Evolutionary conservation across 1,284 basidiomycete genomes (phyloP), one percentile per base, ranked within the genome.

Genomic region (Cutaneotrichosporon curvatum): DNA sequence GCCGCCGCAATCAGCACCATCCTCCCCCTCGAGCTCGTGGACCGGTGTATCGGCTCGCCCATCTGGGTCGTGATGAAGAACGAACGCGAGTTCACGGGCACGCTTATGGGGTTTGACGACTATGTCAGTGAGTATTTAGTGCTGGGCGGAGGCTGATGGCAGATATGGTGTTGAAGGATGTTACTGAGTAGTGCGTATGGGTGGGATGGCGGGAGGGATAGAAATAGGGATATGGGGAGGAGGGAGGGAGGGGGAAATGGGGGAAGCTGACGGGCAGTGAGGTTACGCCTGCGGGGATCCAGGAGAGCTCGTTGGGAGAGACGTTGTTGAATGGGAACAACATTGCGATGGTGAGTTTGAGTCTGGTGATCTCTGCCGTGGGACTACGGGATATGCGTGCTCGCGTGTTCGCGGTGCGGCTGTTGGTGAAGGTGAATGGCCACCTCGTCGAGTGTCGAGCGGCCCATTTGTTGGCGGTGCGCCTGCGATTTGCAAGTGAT

Each of bases 151-250:
- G 8, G 28, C 39, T 55, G 10, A 41, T 41, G 5, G 7, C 49
- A 97, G 94, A 98, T 72, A 96, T 98, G 89, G 94, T 98, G 2
- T 73, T 98, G 39, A 89, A 97, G 65, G 89, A 98, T 60, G 95
- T 97, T 4, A 95, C 83, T 7, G 95, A 98, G 75, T 97, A 85
- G 92, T 97, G 56, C 61, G 82, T 70, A 19, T 25, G 16, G 30
- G 7, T 16, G 8, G 15, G 21, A 20, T n/a, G 28, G 19, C n/a
- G 19, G 23, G 14, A 23, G 31, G 28, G 5, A 12, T 6, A 4
- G 25, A 31, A 4, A 12, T 21, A 16, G 21, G 9, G n/a, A n/a
- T n/a, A n/a, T n/a, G n/a, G n/a, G n/a, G n/a, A n/a, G n/a, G n/a
- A 20, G 8, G 15, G 21, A 20, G 19, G 28, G 19, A 19, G 19